These are phyloP conservation scores for Solanum bulbocastanum DNA, from an alignment of 257 asterid genomes.

Conservation along the genomic window DNA sequence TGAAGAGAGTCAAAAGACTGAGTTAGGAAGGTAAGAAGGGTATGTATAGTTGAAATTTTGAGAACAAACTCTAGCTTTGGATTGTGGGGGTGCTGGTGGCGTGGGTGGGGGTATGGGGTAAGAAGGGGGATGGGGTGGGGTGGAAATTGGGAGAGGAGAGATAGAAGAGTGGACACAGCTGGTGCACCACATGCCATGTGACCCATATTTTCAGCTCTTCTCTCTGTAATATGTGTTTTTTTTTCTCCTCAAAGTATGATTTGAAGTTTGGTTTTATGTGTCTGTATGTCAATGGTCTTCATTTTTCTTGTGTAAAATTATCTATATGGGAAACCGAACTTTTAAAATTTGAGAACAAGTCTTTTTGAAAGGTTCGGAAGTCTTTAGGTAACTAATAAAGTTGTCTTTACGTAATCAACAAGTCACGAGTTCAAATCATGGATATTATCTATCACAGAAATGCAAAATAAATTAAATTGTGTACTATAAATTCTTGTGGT, in stretches of 20 bases:
- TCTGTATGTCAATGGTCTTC: neutral
- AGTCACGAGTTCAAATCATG: neutral
- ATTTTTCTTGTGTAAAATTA: neutral
- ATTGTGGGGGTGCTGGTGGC: neutral
- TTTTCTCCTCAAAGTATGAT: conserved; percentile 6
- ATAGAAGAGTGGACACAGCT: conserved; percentile 49
- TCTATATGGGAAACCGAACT: neutral
- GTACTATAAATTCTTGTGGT: neutral
- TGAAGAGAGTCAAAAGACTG: conserved; percentile 45
- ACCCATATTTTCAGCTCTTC: conserved; percentile 25
- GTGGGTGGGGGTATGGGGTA: neutral
- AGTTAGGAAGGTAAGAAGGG: conserved; percentile 27
- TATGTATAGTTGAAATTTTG: conserved; percentile 32
- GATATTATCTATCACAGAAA: too few species aligned
- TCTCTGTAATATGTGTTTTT: neutral
- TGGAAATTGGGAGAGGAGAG: neutral
- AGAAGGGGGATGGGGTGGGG: neutral
- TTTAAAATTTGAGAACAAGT: neutral
- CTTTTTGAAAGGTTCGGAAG: neutral
- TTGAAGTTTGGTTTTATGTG: neutral
- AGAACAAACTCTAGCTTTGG: neutral
- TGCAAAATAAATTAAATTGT: too few species aligned
- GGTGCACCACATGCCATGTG: conserved; percentile 84
- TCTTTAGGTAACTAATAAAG: neutral
- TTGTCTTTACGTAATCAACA: neutral